A percentile compares a stretch with the other conserved stretches of the same genome.
phyloP scores from a whole-genome alignment of 2,329 filamentous ascomycete genomes.

The Arthrinium puccinioides region DNA sequence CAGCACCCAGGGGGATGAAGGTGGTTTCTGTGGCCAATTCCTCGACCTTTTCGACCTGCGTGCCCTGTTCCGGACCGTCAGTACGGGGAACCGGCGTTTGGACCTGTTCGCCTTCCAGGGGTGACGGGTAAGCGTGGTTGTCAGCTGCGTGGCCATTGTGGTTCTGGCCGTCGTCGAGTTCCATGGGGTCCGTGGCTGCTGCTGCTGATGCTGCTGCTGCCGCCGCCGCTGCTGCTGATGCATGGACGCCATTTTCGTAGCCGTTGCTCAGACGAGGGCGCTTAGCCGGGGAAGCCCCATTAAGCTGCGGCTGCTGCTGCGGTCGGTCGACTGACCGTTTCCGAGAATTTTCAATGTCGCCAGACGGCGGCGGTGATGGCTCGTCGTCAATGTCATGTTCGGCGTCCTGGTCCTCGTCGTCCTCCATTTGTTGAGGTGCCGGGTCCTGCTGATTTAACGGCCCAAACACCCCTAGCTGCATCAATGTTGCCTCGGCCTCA shows the following conservation, averaged over 20 bases:
- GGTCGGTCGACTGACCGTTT: slow-evolving; percentile 42
- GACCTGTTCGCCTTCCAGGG: slow-evolving; percentile 50
- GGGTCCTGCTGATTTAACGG: slow-evolving; percentile 40
- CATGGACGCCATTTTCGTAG: slow-evolving; percentile 34
- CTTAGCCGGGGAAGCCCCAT: slow-evolving; percentile 52
- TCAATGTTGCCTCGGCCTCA: slow-evolving; percentile 35
- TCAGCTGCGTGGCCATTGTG: slow-evolving; percentile 32
- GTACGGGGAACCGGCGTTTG: slow-evolving; percentile 47
- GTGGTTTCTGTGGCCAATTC: slow-evolving; percentile 53
- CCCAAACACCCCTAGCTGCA: slow-evolving; percentile 49
- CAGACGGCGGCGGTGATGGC: slow-evolving; percentile 17
- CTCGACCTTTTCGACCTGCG: slow-evolving; percentile 56
- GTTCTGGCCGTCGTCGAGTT: slow-evolving; percentile 48
- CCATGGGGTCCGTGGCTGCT: slow-evolving; percentile 53
- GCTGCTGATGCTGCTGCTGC: too few species aligned
- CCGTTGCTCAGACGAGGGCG: slow-evolving; percentile 55
- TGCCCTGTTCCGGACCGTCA: slow-evolving; percentile 56
- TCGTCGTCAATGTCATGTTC: slow-evolving; percentile 25
- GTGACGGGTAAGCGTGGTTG: slow-evolving; percentile 60
- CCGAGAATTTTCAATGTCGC: slow-evolving; percentile 37
- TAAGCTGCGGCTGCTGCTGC: slow-evolving; percentile 35
- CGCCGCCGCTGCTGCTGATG: slow-evolving; percentile 30
- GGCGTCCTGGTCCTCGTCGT: slow-evolving; percentile 26
- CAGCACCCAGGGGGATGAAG: slow-evolving; percentile 46
- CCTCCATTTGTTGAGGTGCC: slow-evolving; percentile 9